phyloP scores from a whole-genome alignment of 441 rosid species.

The Populus hybrid region DNA sequence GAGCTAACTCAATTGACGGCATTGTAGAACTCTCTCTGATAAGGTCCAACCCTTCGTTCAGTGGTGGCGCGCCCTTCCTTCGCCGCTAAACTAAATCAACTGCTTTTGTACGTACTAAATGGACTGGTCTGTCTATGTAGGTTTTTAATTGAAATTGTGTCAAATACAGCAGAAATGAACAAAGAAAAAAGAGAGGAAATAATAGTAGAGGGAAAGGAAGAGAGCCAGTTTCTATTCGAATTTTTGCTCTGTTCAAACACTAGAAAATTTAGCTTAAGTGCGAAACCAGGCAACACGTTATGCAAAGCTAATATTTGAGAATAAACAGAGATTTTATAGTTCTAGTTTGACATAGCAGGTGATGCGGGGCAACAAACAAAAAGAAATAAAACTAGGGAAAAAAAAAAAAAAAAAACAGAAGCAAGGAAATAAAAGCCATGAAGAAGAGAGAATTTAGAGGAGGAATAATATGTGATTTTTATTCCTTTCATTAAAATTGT shows the following conservation, averaged over 20 bases:
- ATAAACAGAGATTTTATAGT: neutral
- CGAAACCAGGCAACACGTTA: neutral
- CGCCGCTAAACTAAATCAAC: neutral
- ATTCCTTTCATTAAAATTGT: too few relatives aligned
- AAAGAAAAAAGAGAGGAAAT: neutral
- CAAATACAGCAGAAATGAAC: neutral
- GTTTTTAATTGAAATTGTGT: neutral
- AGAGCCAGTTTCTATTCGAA: neutral
- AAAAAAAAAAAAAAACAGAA: too few relatives aligned
- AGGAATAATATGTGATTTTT: too few relatives aligned
- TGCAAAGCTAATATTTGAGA: neutral
- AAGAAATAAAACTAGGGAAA: too few relatives aligned
- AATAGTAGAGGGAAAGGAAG: neutral
- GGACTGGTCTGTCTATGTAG: neutral
- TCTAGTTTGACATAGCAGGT: neutral
- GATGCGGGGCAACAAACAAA: too few relatives aligned
- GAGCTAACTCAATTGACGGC: neutral
- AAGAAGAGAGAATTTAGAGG: too few relatives aligned
- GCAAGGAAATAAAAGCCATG: too few relatives aligned
- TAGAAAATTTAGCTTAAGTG: neutral
- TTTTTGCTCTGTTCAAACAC: neutral
- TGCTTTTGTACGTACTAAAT: neutral
- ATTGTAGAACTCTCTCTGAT: neutral
- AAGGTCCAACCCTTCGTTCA: neutral
- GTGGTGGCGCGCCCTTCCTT: neutral